phyloP scores from a whole-genome alignment of 2,329 filamentous ascomycete species.

The Harringtonia lauricola region DNA sequence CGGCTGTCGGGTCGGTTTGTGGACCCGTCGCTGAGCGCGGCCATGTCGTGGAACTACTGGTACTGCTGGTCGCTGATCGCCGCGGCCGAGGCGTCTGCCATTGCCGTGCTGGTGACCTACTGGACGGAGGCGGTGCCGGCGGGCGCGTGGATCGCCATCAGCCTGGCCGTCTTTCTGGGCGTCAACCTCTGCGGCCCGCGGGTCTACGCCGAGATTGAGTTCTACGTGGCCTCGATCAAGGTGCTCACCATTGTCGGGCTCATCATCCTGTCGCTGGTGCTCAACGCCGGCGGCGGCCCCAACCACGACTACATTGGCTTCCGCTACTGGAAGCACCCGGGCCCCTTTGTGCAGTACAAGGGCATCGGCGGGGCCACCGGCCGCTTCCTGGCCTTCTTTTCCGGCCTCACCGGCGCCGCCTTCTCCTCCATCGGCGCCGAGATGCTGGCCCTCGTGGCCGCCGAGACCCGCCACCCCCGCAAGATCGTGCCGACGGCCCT shows the following conservation, averaged over 20 bases:
- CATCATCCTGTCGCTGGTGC: slow-evolving; percentile 41
- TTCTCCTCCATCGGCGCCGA: slow-evolving; percentile 54
- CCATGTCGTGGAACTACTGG: slow-evolving; percentile 38
- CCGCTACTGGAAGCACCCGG: slow-evolving; percentile 34
- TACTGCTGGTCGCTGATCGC: slow-evolving; percentile 32
- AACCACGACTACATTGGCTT: slow-evolving; percentile 37
- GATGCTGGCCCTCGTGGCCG: slow-evolving; percentile 21
- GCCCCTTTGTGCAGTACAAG: slow-evolving; percentile 36
- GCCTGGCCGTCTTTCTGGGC: slow-evolving; percentile 38
- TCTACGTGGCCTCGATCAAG: slow-evolving; percentile 50
- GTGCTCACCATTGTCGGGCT: slow-evolving; percentile 48
- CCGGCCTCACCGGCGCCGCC: slow-evolving; percentile 41
- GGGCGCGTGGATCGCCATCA: slow-evolving; percentile 48
- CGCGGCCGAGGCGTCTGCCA: slow-evolving; percentile 37
- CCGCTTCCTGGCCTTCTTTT: slow-evolving; percentile 47
- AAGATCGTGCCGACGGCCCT: slow-evolving; percentile 10
- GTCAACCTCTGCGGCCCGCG: slow-evolving; percentile 47
- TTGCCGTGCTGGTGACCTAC: slow-evolving; percentile 46
- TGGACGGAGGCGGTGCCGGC: slow-evolving; percentile 34
- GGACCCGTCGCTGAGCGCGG: slow-evolving; percentile 32
- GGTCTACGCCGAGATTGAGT: slow-evolving; percentile 50
- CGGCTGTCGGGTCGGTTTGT: slow-evolving; percentile 34
- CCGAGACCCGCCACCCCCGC: slow-evolving; percentile 11
- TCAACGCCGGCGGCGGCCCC: slow-evolving; percentile 44
- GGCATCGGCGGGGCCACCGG: slow-evolving; percentile 30